Evolutionary conservation across 1,284 basidiomycete species (phyloP).

Genomic region (Cryptococcus wingfieldii): DNA sequence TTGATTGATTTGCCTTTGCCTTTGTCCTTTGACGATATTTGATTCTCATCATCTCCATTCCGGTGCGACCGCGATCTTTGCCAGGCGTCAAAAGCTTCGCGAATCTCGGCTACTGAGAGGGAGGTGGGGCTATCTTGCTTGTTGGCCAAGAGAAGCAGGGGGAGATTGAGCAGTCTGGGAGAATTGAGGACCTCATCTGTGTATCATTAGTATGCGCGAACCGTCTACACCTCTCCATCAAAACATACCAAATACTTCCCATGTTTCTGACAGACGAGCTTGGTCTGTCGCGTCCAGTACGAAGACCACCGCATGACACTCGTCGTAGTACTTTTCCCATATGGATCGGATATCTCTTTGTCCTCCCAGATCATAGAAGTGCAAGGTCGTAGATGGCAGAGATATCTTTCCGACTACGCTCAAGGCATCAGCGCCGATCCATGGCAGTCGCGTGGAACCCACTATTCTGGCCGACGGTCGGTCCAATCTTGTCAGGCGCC

Average conservation of each 20-base stretch:
- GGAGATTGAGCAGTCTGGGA: conserved; percentile 79
- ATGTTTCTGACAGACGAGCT: conserved; percentile 78
- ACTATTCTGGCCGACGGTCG: conserved; percentile 95
- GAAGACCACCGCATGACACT: conserved; percentile 89
- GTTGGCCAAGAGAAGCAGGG: conserved; percentile 82
- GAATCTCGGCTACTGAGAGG: conserved; percentile 79
- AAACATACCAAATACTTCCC: conserved; percentile 84
- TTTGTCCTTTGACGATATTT: conserved; percentile 4
- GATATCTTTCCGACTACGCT: conserved; percentile 78
- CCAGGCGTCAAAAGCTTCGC: conserved; percentile 86
- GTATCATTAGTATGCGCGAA: background rate
- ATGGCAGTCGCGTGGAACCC: conserved; percentile 22
- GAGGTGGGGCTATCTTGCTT: conserved; percentile 79
- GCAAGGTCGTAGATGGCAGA: conserved; percentile 81
- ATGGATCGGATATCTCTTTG: conserved; percentile 86
- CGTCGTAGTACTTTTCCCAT: conserved; percentile 89
- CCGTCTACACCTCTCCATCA: background rate
- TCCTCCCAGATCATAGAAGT: conserved; percentile 91
- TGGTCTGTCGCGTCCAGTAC: conserved; percentile 85
- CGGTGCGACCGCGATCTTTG: conserved; percentile 25
- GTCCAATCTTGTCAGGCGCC: conserved; percentile 81
- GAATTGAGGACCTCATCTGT: conserved; percentile 76
- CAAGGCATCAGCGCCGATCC: background rate
- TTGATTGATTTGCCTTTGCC: conserved; percentile 14
- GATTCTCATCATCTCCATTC: conserved; percentile 8